Percentiles rank a stretch among this genome's conserved stretches.
Conservation (phyloP, 768 basidiomycete genomes). For the Clavulina sp. region DNA sequence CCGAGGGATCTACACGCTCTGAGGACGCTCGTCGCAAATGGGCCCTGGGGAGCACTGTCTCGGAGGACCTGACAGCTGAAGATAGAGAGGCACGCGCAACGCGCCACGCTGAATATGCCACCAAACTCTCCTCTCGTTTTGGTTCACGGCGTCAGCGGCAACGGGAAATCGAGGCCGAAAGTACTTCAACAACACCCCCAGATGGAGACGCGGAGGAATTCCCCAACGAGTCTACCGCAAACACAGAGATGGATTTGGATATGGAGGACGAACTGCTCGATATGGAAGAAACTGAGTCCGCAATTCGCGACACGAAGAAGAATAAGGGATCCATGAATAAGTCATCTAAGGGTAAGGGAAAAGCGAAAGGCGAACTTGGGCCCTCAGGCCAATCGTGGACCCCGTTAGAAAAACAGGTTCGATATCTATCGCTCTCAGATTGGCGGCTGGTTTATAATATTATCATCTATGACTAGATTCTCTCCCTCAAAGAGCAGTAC, state of each 20-base stretch:
- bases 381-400: slow-evolving; percentile 59
- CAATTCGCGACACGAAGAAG: too few relatives aligned
- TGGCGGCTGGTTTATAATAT: background rate
- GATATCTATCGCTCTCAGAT: too few relatives aligned
- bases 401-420: slow-evolving; percentile 54
- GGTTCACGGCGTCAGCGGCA: background rate
- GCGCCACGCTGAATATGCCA: background rate
- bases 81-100: background rate
- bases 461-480: slow-evolving; percentile 23
- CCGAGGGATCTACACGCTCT: background rate
- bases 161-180: background rate
- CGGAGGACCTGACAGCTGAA: background rate
- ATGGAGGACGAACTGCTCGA: background rate
- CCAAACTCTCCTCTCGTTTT: background rate
- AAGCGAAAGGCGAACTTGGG: slow-evolving; percentile 31
- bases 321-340: background rate
- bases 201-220: background rate
- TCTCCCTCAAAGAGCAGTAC: slow-evolving; percentile 44
- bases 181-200: background rate
- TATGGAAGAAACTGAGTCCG: background rate
- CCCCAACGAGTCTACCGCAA: background rate
- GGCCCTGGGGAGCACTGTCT: background rate
- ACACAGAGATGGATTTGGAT: background rate
- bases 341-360: slow-evolving; percentile 12
- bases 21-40: background rate